Conservation (phyloP, 2,329 filamentous ascomycete species). For the Helicocarpus griseus region DNA sequence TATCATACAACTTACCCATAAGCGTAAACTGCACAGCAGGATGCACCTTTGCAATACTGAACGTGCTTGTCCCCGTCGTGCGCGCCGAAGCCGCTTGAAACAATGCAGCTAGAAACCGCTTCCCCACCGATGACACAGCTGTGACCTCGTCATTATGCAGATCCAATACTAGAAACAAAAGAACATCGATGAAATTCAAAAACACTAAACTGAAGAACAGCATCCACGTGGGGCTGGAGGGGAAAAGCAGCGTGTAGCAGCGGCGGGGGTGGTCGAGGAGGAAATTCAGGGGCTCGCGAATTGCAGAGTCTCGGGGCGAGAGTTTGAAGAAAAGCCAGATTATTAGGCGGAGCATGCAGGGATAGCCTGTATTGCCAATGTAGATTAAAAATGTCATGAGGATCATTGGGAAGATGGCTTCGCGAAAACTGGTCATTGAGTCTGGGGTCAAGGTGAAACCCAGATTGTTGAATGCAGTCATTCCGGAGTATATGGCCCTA, state of each 20-base stretch:
- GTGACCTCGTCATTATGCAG: conserved; percentile 43
- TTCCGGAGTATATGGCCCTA: conserved; percentile 41
- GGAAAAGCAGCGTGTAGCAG: conserved; percentile 54
- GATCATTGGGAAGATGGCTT: conserved; percentile 31
- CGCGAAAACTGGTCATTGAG: conserved; percentile 42
- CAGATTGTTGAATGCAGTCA: conserved; percentile 43
- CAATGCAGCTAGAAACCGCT: conserved; percentile 46
- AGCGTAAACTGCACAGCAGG: conserved; percentile 46
- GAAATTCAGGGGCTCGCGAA: conserved; percentile 40
- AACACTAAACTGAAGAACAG: conserved; percentile 41
- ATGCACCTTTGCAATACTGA: conserved; percentile 41
- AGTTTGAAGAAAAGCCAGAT: conserved; percentile 47
- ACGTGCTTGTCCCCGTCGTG: conserved; percentile 42
- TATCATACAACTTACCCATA: conserved; percentile 32
- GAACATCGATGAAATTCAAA: conserved; percentile 45
- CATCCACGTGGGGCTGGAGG: conserved; percentile 47
- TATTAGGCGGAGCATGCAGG: conserved; percentile 44
- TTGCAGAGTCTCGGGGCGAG: conserved; percentile 25
- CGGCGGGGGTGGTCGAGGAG: conserved; percentile 52
- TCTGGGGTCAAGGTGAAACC: conserved; percentile 47
- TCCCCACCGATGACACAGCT: conserved; percentile 30
- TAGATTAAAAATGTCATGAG: conserved; percentile 31
- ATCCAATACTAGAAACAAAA: conserved; percentile 44
- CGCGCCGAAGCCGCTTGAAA: conserved; percentile 47
- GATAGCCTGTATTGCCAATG: conserved; percentile 39